A percentile compares a stretch with the other conserved stretches of the same genome.
Conservation (phyloP, 306 rosid genomes). For the Rosa chinensis region DNA sequence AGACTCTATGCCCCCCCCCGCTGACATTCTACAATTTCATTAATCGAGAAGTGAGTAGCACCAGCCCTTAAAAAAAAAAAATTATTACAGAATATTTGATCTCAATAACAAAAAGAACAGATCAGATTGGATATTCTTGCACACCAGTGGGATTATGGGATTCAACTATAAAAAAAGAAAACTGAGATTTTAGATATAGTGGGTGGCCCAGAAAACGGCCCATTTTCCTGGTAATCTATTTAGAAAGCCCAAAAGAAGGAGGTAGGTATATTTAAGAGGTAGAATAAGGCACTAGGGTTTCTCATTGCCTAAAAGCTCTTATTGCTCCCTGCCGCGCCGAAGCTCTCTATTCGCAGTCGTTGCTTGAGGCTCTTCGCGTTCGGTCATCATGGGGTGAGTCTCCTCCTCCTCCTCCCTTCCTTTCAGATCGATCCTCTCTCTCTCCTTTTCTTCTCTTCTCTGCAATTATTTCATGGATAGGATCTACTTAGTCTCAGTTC, state of each 20-base stretch:
- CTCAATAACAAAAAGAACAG: no score
- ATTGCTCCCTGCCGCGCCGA: conserved; percentile 11
- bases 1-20: no score
- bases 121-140: no score
- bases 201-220: background rate
- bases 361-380: conserved; percentile 2
- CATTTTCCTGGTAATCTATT: background rate
- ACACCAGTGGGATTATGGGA: no score
- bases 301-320: background rate
- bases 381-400: conserved; percentile 54
- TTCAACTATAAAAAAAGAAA: no score
- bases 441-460: background rate
- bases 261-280: background rate
- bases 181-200: no score
- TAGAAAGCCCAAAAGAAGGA: background rate
- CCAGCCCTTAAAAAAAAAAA: no score
- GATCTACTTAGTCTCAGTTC: background rate
- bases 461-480: background rate
- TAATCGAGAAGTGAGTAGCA: no score
- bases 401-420: background rate
- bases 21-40: no score
- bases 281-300: conserved; percentile 12
- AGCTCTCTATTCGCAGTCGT: conserved; percentile 4
- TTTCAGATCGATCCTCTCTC: background rate
- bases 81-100: no score